Conservation (phyloP, 306 rosid genomes). For the Acacia acuminata region DNA sequence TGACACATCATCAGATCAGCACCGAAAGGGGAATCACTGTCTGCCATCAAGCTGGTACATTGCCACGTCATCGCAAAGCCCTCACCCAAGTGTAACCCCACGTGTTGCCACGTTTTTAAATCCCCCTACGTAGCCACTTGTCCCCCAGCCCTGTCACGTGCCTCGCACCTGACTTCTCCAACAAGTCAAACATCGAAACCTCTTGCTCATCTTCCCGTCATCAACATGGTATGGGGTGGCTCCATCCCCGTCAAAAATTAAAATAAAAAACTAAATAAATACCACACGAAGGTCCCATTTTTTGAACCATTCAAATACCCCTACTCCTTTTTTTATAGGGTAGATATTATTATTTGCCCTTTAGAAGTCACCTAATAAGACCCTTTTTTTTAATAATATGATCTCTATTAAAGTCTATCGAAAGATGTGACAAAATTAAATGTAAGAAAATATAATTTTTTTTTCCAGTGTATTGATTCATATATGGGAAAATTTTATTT, state of each 20-base stretch:
- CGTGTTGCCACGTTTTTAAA: not conserved
- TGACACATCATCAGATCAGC: conserved; percentile 18
- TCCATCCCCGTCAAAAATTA: not conserved
- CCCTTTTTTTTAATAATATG: too few species aligned
- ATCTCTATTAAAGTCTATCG: not conserved
- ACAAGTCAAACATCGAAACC: conserved; percentile 42
- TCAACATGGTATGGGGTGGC: not conserved
- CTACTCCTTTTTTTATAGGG: not conserved
- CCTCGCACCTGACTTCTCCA: conserved; percentile 10
- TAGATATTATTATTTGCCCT: too few species aligned
- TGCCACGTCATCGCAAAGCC: not conserved
- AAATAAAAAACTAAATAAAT: not conserved
- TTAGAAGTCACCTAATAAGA: too few species aligned
- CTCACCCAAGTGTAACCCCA: not conserved
- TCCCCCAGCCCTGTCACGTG: conserved; percentile 20
- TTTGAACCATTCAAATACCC: not conserved
- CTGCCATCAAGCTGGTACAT: not conserved
- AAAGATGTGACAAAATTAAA: not conserved
- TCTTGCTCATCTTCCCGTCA: not conserved
- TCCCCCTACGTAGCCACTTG: not conserved
- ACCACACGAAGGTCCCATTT: not conserved
- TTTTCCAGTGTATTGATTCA: too few species aligned
- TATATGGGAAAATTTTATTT: not conserved
- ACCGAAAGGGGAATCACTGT: conserved; percentile 19
- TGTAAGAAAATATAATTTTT: not conserved